Percentiles rank a stretch among this genome's conserved stretches.
These are phyloP conservation scores for Phytophthora idaei DNA, from an alignment of 352 stramenopile genomes.

Conservation along the genomic window DNA sequence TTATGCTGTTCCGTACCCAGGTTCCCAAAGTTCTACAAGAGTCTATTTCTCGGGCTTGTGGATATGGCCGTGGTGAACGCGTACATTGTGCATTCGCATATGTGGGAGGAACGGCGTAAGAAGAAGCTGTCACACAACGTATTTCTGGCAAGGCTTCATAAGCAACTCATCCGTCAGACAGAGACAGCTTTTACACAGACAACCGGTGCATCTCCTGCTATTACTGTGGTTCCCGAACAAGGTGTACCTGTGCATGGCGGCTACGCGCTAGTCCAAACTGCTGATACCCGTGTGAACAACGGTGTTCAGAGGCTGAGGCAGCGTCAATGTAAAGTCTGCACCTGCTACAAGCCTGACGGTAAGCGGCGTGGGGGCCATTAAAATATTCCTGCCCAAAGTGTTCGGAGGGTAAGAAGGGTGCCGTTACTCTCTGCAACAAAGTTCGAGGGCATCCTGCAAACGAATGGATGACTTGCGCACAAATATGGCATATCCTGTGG, in stretches of 20 bases:
- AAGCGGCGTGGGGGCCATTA: slow-evolving; percentile 12
- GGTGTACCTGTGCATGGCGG: not conserved
- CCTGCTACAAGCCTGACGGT: slow-evolving; percentile 11
- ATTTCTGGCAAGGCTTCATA: slow-evolving; percentile 10
- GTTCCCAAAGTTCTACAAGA: slow-evolving; percentile 31
- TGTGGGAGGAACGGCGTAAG: slow-evolving; percentile 4
- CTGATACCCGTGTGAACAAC: slow-evolving; percentile 2
- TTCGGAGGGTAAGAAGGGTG: slow-evolving; percentile 1
- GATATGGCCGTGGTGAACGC: slow-evolving; percentile 33
- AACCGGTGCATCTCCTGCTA: not conserved
- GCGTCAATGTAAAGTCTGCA: slow-evolving; percentile 14
- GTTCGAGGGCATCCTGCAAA: slow-evolving; percentile 15
- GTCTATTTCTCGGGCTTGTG: slow-evolving; percentile 16
- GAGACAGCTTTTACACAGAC: slow-evolving; percentile 2
- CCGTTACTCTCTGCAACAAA: slow-evolving; percentile 15
- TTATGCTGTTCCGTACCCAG: slow-evolving; percentile 1
- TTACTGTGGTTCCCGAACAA: not conserved
- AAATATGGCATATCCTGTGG: slow-evolving; percentile 29
- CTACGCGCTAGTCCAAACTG: slow-evolving; percentile 1
- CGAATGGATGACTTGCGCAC: slow-evolving; percentile 14
- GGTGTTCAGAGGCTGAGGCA: slow-evolving; percentile 1
- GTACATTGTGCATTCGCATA: slow-evolving; percentile 11
- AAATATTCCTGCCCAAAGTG: slow-evolving; percentile 17
- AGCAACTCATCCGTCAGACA: not conserved
- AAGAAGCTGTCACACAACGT: slow-evolving; percentile 6